Evolutionary conservation across 495 filamentous ascomycete genomes (phyloP).

Genomic region (Terfezia claveryi): DNA sequence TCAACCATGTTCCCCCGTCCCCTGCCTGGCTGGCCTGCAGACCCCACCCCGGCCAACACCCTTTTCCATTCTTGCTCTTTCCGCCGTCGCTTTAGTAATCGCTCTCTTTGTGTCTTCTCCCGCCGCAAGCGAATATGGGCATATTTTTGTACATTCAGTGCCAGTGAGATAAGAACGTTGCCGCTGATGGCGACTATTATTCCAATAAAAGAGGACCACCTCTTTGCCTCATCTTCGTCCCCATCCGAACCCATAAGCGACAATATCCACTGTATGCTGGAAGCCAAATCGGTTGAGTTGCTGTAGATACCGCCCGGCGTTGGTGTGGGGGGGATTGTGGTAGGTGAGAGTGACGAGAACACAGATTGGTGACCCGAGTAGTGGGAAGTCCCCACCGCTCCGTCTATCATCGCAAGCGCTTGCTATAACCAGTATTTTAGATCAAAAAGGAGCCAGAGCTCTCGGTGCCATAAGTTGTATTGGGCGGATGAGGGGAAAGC

Average conservation of each 20-base stretch:
- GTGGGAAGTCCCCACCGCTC: no score
- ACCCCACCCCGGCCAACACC: conserved; percentile 13
- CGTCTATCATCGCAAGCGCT: no score
- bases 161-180: conserved; percentile 63
- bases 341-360: no score
- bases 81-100: background rate
- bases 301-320: no score
- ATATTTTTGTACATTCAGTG: conserved; percentile 1
- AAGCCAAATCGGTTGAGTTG: no score
- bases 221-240: conserved; percentile 30
- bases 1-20: background rate
- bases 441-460: no score
- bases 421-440: no score
- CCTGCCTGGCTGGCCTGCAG: conserved; percentile 52
- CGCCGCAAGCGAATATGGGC: background rate
- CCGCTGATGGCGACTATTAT: conserved; percentile 76
- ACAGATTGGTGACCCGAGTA: no score
- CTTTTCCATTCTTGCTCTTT: background rate
- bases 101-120: background rate
- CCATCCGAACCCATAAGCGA: background rate
- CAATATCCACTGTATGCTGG: background rate
- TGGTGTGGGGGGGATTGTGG: no score
- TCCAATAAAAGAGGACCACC: conserved; percentile 86
- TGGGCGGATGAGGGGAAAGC: no score
- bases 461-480: no score